These are phyloP conservation scores for Rhizopus sp. DNA, from an alignment of 371 early-diverging fungal species.

Conservation along the genomic window DNA sequence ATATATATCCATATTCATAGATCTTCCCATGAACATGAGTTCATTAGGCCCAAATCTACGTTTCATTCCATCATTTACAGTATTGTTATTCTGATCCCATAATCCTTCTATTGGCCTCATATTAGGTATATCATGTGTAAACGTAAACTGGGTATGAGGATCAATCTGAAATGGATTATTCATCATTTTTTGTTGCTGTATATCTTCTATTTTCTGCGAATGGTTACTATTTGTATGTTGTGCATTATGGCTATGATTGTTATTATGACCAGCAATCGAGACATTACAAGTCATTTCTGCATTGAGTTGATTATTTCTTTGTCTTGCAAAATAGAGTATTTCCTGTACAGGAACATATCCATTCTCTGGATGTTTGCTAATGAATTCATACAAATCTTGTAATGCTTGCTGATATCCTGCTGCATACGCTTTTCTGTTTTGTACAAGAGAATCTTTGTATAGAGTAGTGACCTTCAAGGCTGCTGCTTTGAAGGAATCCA, in stretches of 20 bases:
- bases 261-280: conserved; percentile 47
- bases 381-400: conserved; percentile 67
- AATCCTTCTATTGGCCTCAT: conserved; percentile 16
- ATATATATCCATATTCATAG: conserved; percentile 22
- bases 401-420: conserved; percentile 76
- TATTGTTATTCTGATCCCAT: conserved; percentile 16
- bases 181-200: conserved; percentile 13
- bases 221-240: not conserved
- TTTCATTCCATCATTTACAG: conserved; percentile 27
- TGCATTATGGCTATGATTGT: conserved; percentile 32
- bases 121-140: conserved; percentile 26
- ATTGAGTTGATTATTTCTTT: conserved; percentile 48
- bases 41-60: conserved; percentile 31
- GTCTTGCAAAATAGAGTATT: conserved; percentile 54
- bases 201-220: conserved; percentile 2
- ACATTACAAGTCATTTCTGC: conserved; percentile 39
- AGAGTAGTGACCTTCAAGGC: conserved; percentile 72
- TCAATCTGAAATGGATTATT: conserved; percentile 46
- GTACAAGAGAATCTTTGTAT: conserved; percentile 71
- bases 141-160: conserved; percentile 50
- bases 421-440: conserved; percentile 62
- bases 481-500: conserved; percentile 69
- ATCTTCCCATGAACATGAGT: conserved; percentile 48
- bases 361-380: conserved; percentile 43
- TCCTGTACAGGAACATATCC: conserved; percentile 58